A percentile compares a stretch with the other conserved stretches of the same genome.
Conservation (phyloP, 495 filamentous ascomycete genomes). For the Evernia prunastri region DNA sequence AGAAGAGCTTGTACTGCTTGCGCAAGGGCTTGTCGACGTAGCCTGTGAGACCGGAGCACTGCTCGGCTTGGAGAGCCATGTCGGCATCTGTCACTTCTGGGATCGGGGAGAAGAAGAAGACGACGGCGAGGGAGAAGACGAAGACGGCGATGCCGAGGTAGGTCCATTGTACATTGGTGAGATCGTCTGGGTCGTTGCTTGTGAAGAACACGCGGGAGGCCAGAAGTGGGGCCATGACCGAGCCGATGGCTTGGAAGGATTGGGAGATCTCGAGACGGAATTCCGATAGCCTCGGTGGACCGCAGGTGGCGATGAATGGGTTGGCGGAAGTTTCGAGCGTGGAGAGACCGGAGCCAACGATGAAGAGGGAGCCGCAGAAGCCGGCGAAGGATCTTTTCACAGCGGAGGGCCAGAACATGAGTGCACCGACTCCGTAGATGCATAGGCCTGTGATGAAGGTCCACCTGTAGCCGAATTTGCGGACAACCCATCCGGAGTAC, state of each 20-base stretch:
- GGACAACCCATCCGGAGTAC: constrained; percentile 58
- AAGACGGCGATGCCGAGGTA: constrained; percentile 68
- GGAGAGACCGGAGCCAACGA: constrained; percentile 62
- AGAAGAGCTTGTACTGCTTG: constrained; percentile 62
- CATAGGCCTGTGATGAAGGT: constrained; percentile 56
- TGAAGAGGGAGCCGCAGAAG: constrained; percentile 63
- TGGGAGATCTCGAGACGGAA: constrained; percentile 64
- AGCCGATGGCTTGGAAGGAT: constrained; percentile 61
- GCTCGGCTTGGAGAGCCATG: constrained; percentile 52
- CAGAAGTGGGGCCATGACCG: constrained; percentile 54
- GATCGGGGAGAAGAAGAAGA: constrained; percentile 59
- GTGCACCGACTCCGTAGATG: constrained; percentile 55
- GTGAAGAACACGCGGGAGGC: constrained; percentile 65
- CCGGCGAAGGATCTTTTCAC: constrained; percentile 59
- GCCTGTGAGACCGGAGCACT: constrained; percentile 32
- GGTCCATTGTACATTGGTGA: constrained; percentile 63
- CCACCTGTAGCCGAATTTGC: constrained; percentile 55
- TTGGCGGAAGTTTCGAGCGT: constrained; percentile 70
- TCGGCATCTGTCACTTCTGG: constrained; percentile 72
- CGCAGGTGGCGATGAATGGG: constrained; percentile 63
- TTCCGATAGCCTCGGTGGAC: constrained; percentile 60
- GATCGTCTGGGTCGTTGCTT: constrained; percentile 41
- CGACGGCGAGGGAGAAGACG: constrained; percentile 54
- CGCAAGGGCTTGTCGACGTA: constrained; percentile 47
- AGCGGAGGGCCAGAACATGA: constrained; percentile 56